Evolutionary conservation across 768 basidiomycete genomes (phyloP).

Genomic region (Coprinopsis sp.): DNA sequence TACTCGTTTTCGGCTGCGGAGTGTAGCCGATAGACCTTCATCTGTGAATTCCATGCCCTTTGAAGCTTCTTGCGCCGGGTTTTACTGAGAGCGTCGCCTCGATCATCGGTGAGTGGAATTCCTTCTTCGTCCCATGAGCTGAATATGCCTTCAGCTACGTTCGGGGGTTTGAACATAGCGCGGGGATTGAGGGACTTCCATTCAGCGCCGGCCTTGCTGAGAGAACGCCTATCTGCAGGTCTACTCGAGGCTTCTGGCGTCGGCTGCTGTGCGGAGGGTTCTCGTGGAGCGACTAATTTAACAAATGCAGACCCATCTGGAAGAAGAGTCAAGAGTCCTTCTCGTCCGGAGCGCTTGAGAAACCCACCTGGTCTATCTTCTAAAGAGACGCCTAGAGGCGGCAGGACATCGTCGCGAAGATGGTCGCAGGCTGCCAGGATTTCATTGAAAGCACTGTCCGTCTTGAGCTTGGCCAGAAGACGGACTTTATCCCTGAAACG

Average conservation of each 20-base stretch:
- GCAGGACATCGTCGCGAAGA: slow-evolving; percentile 83
- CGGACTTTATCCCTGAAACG: slow-evolving; percentile 91
- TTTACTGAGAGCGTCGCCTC: slow-evolving; percentile 85
- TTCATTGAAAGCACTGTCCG: slow-evolving; percentile 63
- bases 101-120: slow-evolving; percentile 76
- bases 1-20: slow-evolving; percentile 39
- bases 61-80: slow-evolving; percentile 67
- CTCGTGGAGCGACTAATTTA: not conserved
- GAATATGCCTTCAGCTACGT: slow-evolving; percentile 69
- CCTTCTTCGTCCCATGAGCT: slow-evolving; percentile 82
- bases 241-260: not conserved
- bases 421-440: slow-evolving; percentile 85
- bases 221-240: not conserved
- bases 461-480: slow-evolving; percentile 69
- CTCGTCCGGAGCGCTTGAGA: slow-evolving; percentile 41
- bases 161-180: slow-evolving; percentile 82
- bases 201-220: not conserved
- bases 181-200: slow-evolving; percentile 54
- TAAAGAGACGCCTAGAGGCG: slow-evolving; percentile 74
- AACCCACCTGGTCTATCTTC: slow-evolving; percentile 65
- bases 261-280: not conserved
- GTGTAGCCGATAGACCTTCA: slow-evolving; percentile 78
- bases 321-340: not conserved
- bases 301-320: not conserved
- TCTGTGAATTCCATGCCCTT: slow-evolving; percentile 72